Evolutionary conservation across 1,284 basidiomycete species (phyloP).

Genomic region (Rhizoctonia solani): DNA sequence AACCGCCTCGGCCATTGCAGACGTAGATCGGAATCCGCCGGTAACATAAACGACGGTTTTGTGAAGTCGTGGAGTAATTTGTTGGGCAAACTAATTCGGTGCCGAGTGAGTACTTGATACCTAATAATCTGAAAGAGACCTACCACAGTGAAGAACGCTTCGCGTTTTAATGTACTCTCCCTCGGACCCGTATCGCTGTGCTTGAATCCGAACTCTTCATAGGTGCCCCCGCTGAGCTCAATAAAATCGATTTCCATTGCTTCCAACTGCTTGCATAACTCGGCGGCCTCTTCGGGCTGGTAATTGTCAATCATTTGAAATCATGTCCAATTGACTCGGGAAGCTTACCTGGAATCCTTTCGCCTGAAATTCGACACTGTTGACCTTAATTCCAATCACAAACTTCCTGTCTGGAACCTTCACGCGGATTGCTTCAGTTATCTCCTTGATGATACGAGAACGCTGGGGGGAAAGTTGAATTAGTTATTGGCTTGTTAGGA

Average conservation of each 20-base stretch:
- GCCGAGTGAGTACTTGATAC: neutral
- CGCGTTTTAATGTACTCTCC: conserved; percentile 47
- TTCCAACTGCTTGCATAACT: conserved; percentile 52
- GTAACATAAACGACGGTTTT: conserved; percentile 51
- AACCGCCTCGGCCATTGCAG: conserved; percentile 51
- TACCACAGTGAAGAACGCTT: conserved; percentile 49
- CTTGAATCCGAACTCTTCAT: conserved; percentile 46
- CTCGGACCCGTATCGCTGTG: conserved; percentile 41
- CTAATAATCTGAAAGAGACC: conserved; percentile 4
- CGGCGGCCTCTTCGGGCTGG: conserved; percentile 50
- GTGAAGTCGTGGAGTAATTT: conserved; percentile 47
- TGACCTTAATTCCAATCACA: conserved; percentile 55
- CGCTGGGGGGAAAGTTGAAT: conserved; percentile 42
- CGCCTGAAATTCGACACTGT: conserved; percentile 46
- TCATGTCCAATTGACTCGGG: neutral
- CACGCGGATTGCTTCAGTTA: conserved; percentile 46
- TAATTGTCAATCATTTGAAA: neutral
- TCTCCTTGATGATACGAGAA: conserved; percentile 46
- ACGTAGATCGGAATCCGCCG: conserved; percentile 53
- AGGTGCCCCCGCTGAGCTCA: conserved; percentile 54
- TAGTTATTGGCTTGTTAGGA: neutral
- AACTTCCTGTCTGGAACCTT: conserved; percentile 47
- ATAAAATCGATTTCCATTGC: conserved; percentile 54
- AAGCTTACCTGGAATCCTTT: conserved; percentile 39
- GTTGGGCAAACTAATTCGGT: conserved; percentile 48